These are phyloP conservation scores for Myxozyma udenii DNA, from an alignment of 805 yeast genomes.

Conservation along the genomic window DNA sequence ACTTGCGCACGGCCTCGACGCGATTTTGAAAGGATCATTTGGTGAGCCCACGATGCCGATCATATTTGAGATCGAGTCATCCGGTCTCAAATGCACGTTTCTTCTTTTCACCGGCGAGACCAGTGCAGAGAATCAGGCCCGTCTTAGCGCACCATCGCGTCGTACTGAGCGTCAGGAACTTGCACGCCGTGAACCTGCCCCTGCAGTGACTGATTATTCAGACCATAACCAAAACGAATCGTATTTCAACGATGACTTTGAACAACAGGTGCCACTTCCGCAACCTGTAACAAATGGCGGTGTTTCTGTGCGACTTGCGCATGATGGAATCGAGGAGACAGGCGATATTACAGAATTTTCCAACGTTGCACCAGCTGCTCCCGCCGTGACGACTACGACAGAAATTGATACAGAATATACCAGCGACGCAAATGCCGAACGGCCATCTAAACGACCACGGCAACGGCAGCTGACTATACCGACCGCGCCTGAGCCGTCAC, in stretches of 20 bases:
- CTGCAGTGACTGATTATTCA: not conserved
- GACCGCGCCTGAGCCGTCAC: too few species aligned
- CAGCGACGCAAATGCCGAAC: not conserved
- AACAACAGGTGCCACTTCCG: not conserved
- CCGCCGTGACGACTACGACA: not conserved
- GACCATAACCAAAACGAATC: not conserved
- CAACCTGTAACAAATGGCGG: not conserved
- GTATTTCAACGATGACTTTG: too few species aligned
- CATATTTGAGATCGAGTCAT: constrained; percentile 13
- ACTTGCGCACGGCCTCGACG: constrained; percentile 16
- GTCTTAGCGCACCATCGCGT: not conserved
- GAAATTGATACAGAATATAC: not conserved
- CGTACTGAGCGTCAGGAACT: not conserved
- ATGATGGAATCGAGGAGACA: too few species aligned
- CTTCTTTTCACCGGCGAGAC: constrained; percentile 19
- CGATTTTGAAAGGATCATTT: constrained; percentile 16
- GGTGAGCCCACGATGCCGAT: constrained; percentile 19
- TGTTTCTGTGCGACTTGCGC: not conserved
- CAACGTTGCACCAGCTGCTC: not conserved
- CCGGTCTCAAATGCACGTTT: constrained; percentile 3
- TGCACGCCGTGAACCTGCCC: not conserved
- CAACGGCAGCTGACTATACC: not conserved
- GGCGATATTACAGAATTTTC: too few species aligned
- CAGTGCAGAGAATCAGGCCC: not conserved
- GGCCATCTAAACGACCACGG: not conserved